A percentile compares a stretch with the other conserved stretches of the same genome.
These are phyloP conservation scores for Neopestalotiopsis clavispora DNA, from an alignment of 2,329 filamentous ascomycete genomes.

Conservation along the genomic window DNA sequence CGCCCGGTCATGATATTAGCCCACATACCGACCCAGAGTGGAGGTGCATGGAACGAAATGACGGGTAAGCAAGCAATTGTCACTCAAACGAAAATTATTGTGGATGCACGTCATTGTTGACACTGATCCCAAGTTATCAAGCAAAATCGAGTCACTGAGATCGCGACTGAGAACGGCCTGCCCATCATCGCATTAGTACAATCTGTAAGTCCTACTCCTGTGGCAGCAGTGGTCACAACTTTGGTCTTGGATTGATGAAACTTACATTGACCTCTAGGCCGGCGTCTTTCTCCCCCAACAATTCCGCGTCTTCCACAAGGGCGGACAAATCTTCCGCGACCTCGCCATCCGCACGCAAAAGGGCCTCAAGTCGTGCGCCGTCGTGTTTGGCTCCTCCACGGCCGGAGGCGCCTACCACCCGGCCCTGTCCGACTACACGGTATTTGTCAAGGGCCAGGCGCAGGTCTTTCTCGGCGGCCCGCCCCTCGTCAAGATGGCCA, in stretches of 20 bases:
- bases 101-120: background rate
- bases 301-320: constrained; percentile 49
- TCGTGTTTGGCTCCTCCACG: constrained; percentile 50
- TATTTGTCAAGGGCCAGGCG: constrained; percentile 41
- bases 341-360: constrained; percentile 42
- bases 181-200: constrained; percentile 44
- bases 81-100: background rate
- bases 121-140: constrained; percentile 31
- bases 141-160: constrained; percentile 42
- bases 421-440: constrained; percentile 46
- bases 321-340: constrained; percentile 46
- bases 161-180: constrained; percentile 44
- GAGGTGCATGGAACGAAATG: constrained; percentile 49
- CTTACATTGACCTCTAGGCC: constrained; percentile 17
- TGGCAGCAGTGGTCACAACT: background rate
- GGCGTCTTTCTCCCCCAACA: constrained; percentile 48
- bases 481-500: constrained; percentile 51
- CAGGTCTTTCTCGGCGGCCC: constrained; percentile 50
- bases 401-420: constrained; percentile 47
- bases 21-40: constrained; percentile 46
- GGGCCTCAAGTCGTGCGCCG: constrained; percentile 44
- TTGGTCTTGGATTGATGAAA: background rate
- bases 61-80: constrained; percentile 22
- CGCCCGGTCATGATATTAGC: constrained; percentile 40
- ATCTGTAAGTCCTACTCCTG: constrained; percentile 30